A percentile compares a stretch with the other conserved stretches of the same genome.
phyloP scores from a whole-genome alignment of 352 stramenopile species.

The Globisporangium cylindrosporum region DNA sequence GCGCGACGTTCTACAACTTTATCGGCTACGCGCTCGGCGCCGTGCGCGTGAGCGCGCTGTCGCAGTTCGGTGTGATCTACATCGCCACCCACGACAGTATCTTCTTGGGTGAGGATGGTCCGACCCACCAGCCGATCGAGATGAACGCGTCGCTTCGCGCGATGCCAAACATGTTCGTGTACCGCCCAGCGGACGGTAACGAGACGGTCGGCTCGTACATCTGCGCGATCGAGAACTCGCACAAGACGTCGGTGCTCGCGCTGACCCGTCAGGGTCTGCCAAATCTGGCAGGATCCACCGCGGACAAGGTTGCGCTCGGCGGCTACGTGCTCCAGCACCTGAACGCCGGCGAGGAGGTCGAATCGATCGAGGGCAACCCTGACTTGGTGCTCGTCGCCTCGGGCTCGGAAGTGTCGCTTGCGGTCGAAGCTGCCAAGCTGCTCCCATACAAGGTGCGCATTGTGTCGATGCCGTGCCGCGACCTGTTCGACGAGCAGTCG shows the following conservation, averaged over 20 bases:
- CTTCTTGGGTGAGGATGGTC: slow-evolving; percentile 98
- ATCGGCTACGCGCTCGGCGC: slow-evolving; percentile 96
- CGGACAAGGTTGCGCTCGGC: slow-evolving; percentile 91
- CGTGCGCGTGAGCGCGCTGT: slow-evolving; percentile 94
- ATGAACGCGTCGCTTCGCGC: slow-evolving; percentile 94
- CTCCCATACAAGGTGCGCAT: slow-evolving; percentile 89
- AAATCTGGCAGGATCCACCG: slow-evolving; percentile 87
- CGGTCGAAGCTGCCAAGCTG: slow-evolving; percentile 93
- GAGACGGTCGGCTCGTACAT: slow-evolving; percentile 97
- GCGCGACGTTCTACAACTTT: slow-evolving; percentile 99
- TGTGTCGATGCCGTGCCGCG: slow-evolving; percentile 97
- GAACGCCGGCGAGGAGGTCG: slow-evolving; percentile 77
- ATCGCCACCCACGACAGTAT: slow-evolving; percentile 99
- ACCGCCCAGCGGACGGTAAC: slow-evolving; percentile 97
- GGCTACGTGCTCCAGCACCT: slow-evolving; percentile 81
- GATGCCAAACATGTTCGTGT: slow-evolving; percentile 98
- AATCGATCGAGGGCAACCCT: slow-evolving; percentile 63
- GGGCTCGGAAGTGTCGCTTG: slow-evolving; percentile 95
- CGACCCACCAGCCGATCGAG: slow-evolving; percentile 99
- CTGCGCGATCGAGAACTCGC: slow-evolving; percentile 70
- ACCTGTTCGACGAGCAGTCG: slow-evolving; percentile 96
- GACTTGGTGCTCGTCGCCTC: slow-evolving; percentile 93
- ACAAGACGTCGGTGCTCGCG: slow-evolving; percentile 93
- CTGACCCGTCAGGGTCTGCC: slow-evolving; percentile 90
- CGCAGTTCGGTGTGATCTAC: slow-evolving; percentile 96